Evolutionary conservation across 2,329 filamentous ascomycete species (phyloP), one percentile per base, ranked within the genome.

Genomic region (Fonsecaea nubica): DNA sequence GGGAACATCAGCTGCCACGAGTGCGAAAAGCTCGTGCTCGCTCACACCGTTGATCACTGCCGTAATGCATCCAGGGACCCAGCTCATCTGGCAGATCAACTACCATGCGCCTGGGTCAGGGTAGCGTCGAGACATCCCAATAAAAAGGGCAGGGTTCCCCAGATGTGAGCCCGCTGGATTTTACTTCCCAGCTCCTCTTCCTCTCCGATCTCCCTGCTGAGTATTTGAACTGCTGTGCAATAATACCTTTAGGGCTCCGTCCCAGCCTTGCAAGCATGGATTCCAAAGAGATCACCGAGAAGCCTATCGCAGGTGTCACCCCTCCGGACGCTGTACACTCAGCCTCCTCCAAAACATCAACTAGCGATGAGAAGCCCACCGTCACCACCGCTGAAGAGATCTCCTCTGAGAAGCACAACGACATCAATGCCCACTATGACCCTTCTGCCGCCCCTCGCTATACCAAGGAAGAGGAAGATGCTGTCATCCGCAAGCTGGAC

Each of bases 401-500:
- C 21, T 36, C 38, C 40, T 25, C 48, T 35, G 40, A 30, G 10
- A 30, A 38, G 4, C 66, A 66, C 56, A 68, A 68, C 48, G 66
- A 63, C 38, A 54, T 68, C 56, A 35, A 32, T 35, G 36, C 60
- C 18, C 56, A 45, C 13, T 68, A 65, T 25, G 60, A 68, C 42
- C 63, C 48, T 12, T 13, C 21, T 30, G 13, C 58, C 15, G 66
- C 66, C 13, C 66, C 66, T 10, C 54, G 25, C 25, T 69, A 65
- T 36, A 68, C 64, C 60, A 54, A 68, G 40, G 55, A 67, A 38
- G 69, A 71, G 55, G 67, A 71, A 55, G 59, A 67, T 52, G 63
- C 50, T 30, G 69, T 71, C 38, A 66, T 71, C 18, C 64, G 67
- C 42, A 69, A 68, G 55, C 63, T 70, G 35, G 71, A 73, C 61